Evolutionary conservation across 352 stramenopile species (phyloP).

Genomic region (Phytophthora chlamydospora): DNA sequence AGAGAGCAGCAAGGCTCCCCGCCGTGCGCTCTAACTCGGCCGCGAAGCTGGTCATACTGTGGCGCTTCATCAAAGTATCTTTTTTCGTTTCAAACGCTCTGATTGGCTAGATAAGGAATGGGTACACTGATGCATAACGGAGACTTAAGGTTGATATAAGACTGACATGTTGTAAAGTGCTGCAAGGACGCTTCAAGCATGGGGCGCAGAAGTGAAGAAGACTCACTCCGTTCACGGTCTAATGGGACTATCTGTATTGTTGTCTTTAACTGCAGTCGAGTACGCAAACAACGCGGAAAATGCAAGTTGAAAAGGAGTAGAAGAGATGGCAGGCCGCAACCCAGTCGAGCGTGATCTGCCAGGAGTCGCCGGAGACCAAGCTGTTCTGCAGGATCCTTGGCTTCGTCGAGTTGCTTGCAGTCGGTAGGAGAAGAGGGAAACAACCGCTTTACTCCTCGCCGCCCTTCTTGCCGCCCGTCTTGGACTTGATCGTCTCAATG

Average conservation of each 20-base stretch:
- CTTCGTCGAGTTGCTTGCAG: constrained; percentile 8
- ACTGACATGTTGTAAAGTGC: too few species aligned
- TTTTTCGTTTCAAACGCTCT: constrained; percentile 7
- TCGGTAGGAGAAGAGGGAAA: constrained; percentile 7
- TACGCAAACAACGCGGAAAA: constrained; percentile 35
- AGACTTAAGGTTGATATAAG: too few species aligned
- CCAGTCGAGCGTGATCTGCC: constrained; percentile 7
- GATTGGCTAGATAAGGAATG: constrained; percentile 20
- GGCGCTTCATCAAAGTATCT: constrained; percentile 30
- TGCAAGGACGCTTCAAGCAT: neutral
- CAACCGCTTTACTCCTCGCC: constrained; percentile 42
- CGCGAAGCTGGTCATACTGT: constrained; percentile 17
- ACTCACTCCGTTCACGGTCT: constrained; percentile 13
- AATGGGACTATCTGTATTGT: constrained; percentile 43
- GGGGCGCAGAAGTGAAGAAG: neutral
- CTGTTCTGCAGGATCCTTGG: constrained; percentile 18
- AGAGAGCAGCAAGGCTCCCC: constrained; percentile 41
- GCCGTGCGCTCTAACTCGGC: constrained; percentile 14
- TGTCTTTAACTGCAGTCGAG: constrained; percentile 31
- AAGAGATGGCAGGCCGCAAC: constrained; percentile 17
- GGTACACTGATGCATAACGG: constrained; percentile 15
- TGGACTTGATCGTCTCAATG: constrained; percentile 82
- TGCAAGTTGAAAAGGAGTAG: constrained; percentile 20
- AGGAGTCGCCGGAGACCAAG: constrained; percentile 18
- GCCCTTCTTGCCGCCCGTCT: constrained; percentile 71